Evolutionary conservation across 495 filamentous ascomycete species (phyloP), one percentile per base, ranked within the genome.

Genomic region (Hyaloscypha bicolor): DNA sequence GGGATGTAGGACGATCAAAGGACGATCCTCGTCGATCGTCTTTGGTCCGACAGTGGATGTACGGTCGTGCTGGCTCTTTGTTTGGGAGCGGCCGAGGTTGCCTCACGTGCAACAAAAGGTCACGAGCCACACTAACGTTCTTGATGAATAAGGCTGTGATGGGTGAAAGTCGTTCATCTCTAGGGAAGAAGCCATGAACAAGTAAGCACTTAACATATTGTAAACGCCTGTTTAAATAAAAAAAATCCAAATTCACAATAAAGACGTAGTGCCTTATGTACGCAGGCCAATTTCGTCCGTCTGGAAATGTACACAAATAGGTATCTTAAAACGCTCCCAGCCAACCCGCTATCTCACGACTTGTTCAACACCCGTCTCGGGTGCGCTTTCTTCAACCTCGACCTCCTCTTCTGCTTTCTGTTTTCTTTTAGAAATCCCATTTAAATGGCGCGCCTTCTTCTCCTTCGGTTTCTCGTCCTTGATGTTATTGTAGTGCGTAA

Each of bases 401-500:
- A 56, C 55, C 19, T 25, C 22, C 19, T 66, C 63, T 22, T 12
- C 42, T 16, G 35, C 25, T 22, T 65, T 45, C 5, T 68, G 25
- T 45, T 65, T 72, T 25, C 58, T 56, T 25, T 68, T 55, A 30
- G 69, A 70, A 4, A 68, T 29, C 37, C 63, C 59, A 5, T 22
- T 37, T n/a, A 32, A n/a, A 9, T 37, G 21, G 4, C 55, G 22
- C 35, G 67, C 63, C 55, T 70, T 73, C 73, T 78, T 77, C 52
- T 72, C 69, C 68, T 84, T 80, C 6, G 81, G 81, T 66, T 79
- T 76, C 75, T 82, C 81, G 69, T 80, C 83, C 62, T 80, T 82
- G 69, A 85, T 74, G 62, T 86, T 86, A 63, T 86, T 86, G 65
- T 79, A 85, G 64, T 85, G 83, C 14, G 71, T 74, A 37, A 85